Base-by-base conservation (phyloP, 75 land plant species). In the Pseudotsuga menziesii region DNA sequence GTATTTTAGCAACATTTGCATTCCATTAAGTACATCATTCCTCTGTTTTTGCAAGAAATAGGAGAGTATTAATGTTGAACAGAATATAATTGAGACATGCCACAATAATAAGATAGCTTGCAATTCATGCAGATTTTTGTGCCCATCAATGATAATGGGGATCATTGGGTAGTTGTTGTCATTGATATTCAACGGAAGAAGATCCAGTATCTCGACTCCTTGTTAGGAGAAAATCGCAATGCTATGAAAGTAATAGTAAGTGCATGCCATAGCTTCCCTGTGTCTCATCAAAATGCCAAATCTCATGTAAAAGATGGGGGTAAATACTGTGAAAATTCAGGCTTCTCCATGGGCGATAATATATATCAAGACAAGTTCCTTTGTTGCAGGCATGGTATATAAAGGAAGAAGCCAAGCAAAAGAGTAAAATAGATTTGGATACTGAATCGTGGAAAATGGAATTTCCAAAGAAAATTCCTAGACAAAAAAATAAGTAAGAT, bases 331-430 rank as follows among this genome's bases (percentile, higher is more conserved):
- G 54, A 48, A 48, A 48, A 48, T 8, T 48, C 54, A 48, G 2
- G 1, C 54, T 48, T 48, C 2, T 48, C 13, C 13, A 48, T 48
- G 54, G 54, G 12, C 9, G 54, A 48, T 48, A 48, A 48, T 48
- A 48, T 9, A 9, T 11, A 48, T 48, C 2, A 48, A 48, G 54
- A 48, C 54, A 9, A 48, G 11, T 48, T 48, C 54, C 54, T 9
- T 22, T 61, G 62, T 41, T 69, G 20, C 48, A 39, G 48, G 72
- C 72, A 9, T 22, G n/a, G n/a, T 69, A 69, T 41, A 69, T 69
- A 3, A 39, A 69, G 48, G 72, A 69, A 39, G 72, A 69, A 41
- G 72, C 52, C 8, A 44, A 69, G 52, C 23, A 69, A 8, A 69
- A 69, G 4, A 39, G 48, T 69, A 20, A 11, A 44, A 41, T 39